These are phyloP conservation scores for Ceratobasidium theobromae DNA, from an alignment of 1,284 basidiomycete species.

Conservation along the genomic window DNA sequence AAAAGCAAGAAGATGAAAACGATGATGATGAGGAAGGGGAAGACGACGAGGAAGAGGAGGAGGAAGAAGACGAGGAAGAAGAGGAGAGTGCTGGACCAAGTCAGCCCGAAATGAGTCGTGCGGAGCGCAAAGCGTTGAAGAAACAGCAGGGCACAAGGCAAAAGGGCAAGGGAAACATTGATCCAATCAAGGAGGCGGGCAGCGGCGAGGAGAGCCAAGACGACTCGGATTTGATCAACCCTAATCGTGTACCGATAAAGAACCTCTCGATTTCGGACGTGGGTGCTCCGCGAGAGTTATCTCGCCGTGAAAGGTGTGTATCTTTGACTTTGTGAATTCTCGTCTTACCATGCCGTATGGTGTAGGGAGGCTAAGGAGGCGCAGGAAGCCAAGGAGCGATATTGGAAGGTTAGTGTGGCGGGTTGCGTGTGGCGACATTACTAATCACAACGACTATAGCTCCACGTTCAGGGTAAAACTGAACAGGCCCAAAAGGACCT, in stretches of 20 bases:
- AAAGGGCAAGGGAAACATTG: constrained; percentile 49
- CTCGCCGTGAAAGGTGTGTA: constrained; percentile 66
- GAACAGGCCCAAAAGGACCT: constrained; percentile 85
- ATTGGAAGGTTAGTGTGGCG: constrained; percentile 66
- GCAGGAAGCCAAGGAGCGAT: constrained; percentile 80
- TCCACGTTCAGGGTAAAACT: constrained; percentile 79
- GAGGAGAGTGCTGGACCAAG: constrained; percentile 25
- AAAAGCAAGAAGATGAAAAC: constrained; percentile 45
- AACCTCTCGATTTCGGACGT: constrained; percentile 67
- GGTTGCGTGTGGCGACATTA: background rate
- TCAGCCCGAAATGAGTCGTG: constrained; percentile 53
- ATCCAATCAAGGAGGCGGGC: constrained; percentile 44
- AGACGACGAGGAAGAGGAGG: constrained; percentile 45
- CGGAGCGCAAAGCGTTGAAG: constrained; percentile 70
- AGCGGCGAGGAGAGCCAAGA: constrained; percentile 53
- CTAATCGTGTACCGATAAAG: constrained; percentile 62
- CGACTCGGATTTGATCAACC: constrained; percentile 64
- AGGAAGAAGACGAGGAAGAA: constrained; percentile 42
- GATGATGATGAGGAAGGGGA: constrained; percentile 45
- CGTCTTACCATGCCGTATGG: background rate
- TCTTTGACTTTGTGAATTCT: background rate
- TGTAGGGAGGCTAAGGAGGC: constrained; percentile 85
- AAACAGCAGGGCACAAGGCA: constrained; percentile 50
- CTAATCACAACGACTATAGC: constrained; percentile 45
- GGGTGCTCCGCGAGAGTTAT: constrained; percentile 56